Conservation (phyloP, 306 rosid genomes). For the Prunus davidiana region DNA sequence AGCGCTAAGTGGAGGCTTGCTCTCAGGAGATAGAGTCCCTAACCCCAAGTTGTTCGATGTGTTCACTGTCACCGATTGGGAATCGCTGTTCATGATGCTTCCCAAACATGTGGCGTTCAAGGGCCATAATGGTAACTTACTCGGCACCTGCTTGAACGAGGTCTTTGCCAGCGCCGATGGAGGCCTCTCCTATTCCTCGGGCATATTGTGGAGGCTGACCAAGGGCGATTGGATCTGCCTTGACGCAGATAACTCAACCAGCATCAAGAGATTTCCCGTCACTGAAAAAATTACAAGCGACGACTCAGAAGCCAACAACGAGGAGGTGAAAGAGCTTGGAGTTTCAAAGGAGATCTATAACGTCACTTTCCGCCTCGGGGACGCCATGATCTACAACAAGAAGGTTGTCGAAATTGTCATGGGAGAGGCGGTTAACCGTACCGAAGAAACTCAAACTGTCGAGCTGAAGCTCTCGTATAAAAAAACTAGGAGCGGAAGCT, state of each 20-base stretch:
- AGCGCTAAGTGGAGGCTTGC: accelerated
- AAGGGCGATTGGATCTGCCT: not conserved
- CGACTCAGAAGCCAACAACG: too few species aligned
- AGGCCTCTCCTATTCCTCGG: not conserved
- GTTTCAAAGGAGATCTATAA: not conserved
- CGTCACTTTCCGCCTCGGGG: slow-evolving; percentile 1
- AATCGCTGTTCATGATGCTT: not conserved
- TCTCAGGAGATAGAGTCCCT: not conserved
- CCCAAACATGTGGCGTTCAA: slow-evolving; percentile 23
- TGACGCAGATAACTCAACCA: not conserved
- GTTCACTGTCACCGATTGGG: slow-evolving; percentile 7
- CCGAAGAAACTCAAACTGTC: not conserved
- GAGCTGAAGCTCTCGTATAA: not conserved
- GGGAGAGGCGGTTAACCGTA: not conserved
- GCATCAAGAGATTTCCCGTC: not conserved
- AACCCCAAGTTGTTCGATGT: not conserved
- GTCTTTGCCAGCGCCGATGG: not conserved
- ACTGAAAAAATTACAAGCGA: too few species aligned
- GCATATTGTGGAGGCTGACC: slow-evolving; percentile 2
- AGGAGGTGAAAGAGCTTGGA: too few species aligned
- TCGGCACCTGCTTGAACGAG: not conserved
- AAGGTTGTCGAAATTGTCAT: not conserved
- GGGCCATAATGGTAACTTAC: not conserved
- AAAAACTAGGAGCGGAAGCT: not conserved
- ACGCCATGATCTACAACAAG: slow-evolving; percentile 1